Evolutionary conservation across 2,329 filamentous ascomycete genomes (phyloP).

Genomic region (Zymoseptoria pseudotritici): DNA sequence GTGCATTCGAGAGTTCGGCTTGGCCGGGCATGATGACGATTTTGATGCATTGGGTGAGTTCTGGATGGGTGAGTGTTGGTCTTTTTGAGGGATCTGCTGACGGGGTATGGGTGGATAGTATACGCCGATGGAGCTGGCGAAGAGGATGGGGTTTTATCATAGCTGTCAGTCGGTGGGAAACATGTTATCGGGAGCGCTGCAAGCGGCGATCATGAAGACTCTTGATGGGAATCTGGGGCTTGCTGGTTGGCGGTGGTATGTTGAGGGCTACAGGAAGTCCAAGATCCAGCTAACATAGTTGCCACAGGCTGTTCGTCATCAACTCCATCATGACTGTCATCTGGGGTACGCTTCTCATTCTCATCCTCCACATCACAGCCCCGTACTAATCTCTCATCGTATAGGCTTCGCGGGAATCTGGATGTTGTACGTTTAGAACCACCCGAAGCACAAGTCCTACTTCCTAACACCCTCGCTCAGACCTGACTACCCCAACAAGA

Average conservation of each 20-base stretch:
- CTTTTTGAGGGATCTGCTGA: not conserved
- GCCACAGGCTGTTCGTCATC: conserved; percentile 28
- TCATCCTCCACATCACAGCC: not conserved
- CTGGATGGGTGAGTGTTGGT: not conserved
- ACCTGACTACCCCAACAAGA: conserved; percentile 33
- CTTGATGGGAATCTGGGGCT: conserved; percentile 26
- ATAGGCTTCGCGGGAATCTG: conserved; percentile 23
- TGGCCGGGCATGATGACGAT: conserved; percentile 42
- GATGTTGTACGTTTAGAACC: conserved; percentile 20
- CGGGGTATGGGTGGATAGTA: conserved; percentile 1
- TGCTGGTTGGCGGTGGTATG: conserved; percentile 30
- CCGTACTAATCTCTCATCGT: not conserved
- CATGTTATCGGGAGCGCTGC: conserved; percentile 21
- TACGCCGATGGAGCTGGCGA: conserved; percentile 19
- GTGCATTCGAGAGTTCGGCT: conserved; percentile 30
- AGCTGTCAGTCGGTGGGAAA: conserved; percentile 21
- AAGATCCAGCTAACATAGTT: not conserved
- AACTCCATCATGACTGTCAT: conserved; percentile 33
- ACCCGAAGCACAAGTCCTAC: too few species aligned
- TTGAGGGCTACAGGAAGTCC: not conserved
- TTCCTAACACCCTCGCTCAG: too few species aligned
- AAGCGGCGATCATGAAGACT: conserved; percentile 26
- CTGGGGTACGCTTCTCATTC: conserved; percentile 19
- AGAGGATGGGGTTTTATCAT: conserved; percentile 21
- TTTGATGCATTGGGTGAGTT: conserved; percentile 27